Percentiles rank a stretch among this genome's conserved stretches.
phyloP scores from a whole-genome alignment of 202 grass and related monocot species.

The Musa balbisiana region DNA sequence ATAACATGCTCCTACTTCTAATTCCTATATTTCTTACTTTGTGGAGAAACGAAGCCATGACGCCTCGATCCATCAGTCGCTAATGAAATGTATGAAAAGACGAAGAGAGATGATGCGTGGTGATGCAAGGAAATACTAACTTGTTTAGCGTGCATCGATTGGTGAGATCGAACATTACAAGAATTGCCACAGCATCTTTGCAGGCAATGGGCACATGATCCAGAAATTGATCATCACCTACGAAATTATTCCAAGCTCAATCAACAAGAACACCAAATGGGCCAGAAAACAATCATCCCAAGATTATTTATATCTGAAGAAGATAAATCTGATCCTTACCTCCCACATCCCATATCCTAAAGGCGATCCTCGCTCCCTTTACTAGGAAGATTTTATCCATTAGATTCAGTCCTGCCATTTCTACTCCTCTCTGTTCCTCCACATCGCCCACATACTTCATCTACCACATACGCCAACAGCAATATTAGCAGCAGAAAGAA shows the following conservation, averaged over 20 bases:
- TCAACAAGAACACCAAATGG: neutral
- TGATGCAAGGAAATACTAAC: conserved; percentile 8
- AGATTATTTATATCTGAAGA: neutral
- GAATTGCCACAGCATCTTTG: conserved; percentile 25
- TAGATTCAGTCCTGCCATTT: conserved; percentile 26
- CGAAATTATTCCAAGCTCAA: neutral
- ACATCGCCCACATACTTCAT: conserved; percentile 24
- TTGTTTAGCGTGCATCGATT: conserved; percentile 30
- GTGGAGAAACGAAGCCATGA: neutral
- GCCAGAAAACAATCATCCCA: neutral
- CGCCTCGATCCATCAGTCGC: no score
- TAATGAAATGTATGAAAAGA: conserved; percentile 6
- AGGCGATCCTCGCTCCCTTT: conserved; percentile 22
- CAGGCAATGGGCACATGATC: conserved; percentile 20
- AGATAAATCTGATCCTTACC: conserved; percentile 9
- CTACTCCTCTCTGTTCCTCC: conserved; percentile 10
- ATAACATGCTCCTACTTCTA: neutral
- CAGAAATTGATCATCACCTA: conserved; percentile 7
- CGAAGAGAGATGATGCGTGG: neutral
- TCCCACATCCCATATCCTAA: conserved; percentile 35
- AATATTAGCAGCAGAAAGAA: neutral
- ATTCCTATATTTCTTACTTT: neutral
- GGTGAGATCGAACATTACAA: conserved; percentile 43
- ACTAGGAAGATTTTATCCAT: conserved; percentile 23
- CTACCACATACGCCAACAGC: neutral